Base-by-base conservation (phyloP, 1,139 yeast genomes). In the Suhomyces bolitotheri region DNA sequence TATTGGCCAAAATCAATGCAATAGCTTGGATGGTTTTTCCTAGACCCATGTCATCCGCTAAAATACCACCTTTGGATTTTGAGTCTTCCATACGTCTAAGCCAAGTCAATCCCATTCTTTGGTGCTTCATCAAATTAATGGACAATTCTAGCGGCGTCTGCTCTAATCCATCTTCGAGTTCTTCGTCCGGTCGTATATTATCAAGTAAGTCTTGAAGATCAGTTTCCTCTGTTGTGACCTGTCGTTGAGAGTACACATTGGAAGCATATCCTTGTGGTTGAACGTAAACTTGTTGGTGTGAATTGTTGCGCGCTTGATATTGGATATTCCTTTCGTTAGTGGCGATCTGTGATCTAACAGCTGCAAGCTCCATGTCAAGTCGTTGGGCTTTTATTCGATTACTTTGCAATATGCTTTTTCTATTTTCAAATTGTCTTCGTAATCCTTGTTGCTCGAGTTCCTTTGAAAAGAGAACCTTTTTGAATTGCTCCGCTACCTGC, bases 1-100 rank as follows among this genome's bases (percentile, higher is more conserved):
- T 66, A 51, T 76, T 71, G 2, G 83, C 71, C 40, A 86, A 53
- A 50, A 88, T 78, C 31, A 87, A 57, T 0, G 95, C 78, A 29
- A 87, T 67, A 2, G 88, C 76, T 60, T 89, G 97, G 27, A 89
- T 80, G 0, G 97, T 89, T 58, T 89, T 90, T 42, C 96, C 97
- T 21, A 89, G 65, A 21, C 96, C 97, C 97, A 89, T 89, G 63
- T 86, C 96, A 62, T 89, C 97, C 1, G 96, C 96, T 25, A 89
- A 62, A 20, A 89, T 73, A 2, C 96, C 96, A 17, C 97, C 97
- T 43, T 72, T 73, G 3, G 68, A 61, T 20, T 55, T 60, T 3
- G 73, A 60, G n/a, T 67, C 62, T 49, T 88, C 96, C 71, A 76
- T 80, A 24, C 82, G 70, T 29, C 75, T 51, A 47, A 92, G 63